A percentile compares a stretch with the other conserved stretches of the same genome.
phyloP scores from a whole-genome alignment of 2,329 filamentous ascomycete genomes.

The Xylariaceae sp. region DNA sequence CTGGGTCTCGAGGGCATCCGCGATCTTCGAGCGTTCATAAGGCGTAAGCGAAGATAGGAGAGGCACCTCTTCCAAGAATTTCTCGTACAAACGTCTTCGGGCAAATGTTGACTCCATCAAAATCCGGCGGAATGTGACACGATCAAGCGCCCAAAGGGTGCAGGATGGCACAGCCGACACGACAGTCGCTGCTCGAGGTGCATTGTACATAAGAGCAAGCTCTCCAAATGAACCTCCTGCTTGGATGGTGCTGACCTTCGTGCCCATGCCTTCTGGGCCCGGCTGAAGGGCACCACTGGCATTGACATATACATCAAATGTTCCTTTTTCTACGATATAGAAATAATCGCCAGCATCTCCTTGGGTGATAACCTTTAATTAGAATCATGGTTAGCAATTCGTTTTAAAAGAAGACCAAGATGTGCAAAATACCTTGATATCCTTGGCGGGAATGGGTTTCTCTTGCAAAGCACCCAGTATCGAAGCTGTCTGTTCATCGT shows the following conservation, averaged over 20 bases:
- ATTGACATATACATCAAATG: slow-evolving; percentile 90
- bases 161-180: slow-evolving; percentile 74
- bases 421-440: slow-evolving; percentile 55
- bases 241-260: slow-evolving; percentile 75
- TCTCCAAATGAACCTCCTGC: slow-evolving; percentile 94
- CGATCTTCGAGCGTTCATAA: slow-evolving; percentile 96
- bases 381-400: neutral
- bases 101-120: slow-evolving; percentile 98
- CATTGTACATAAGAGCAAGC: slow-evolving; percentile 97
- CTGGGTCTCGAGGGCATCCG: slow-evolving; percentile 87
- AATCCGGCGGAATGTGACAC: slow-evolving; percentile 94
- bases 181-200: slow-evolving; percentile 90
- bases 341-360: slow-evolving; percentile 97
- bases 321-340: slow-evolving; percentile 89
- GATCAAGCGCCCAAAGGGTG: slow-evolving; percentile 90
- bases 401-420: neutral
- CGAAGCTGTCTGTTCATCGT: slow-evolving; percentile 85
- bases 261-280: slow-evolving; percentile 76
- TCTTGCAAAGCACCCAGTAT: slow-evolving; percentile 89
- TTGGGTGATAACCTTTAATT: slow-evolving; percentile 80
- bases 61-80: slow-evolving; percentile 90
- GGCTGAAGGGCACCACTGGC: slow-evolving; percentile 70
- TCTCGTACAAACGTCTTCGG: slow-evolving; percentile 93
- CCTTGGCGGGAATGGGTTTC: slow-evolving; percentile 91
- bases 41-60: slow-evolving; percentile 77